These are phyloP conservation scores for Isabelozyma gotoi DNA, from an alignment of 805 yeast species.

Conservation along the genomic window DNA sequence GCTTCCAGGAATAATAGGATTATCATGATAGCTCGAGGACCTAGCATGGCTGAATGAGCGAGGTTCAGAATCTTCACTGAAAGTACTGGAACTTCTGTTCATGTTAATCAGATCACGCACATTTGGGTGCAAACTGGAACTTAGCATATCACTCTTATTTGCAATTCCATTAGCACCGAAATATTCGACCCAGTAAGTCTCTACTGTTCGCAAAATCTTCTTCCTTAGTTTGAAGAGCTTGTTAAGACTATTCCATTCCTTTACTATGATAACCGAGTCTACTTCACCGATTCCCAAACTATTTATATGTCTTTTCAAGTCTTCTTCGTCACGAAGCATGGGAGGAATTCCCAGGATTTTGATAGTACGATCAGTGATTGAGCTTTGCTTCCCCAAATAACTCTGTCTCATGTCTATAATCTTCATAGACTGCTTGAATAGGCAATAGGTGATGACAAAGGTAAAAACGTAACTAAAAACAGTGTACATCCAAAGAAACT, in stretches of 20 bases:
- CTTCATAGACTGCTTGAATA: slow-evolving; percentile 68
- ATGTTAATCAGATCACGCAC: slow-evolving; percentile 28
- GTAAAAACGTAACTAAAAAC: slow-evolving; percentile 87
- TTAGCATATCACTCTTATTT: slow-evolving; percentile 26
- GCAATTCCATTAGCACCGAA: slow-evolving; percentile 39
- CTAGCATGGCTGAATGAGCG: not conserved
- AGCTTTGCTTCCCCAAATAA: slow-evolving; percentile 81
- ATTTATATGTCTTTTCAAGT: slow-evolving; percentile 72
- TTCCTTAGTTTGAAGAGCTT: slow-evolving; percentile 60
- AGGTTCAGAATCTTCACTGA: too few species aligned
- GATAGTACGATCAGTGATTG: slow-evolving; percentile 89
- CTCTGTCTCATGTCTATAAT: slow-evolving; percentile 78
- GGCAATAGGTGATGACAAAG: slow-evolving; percentile 52
- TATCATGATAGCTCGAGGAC: not conserved
- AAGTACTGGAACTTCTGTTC: slow-evolving; percentile 6
- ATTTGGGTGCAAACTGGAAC: slow-evolving; percentile 24
- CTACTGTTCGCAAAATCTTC: slow-evolving; percentile 54
- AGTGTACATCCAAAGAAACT: slow-evolving; percentile 83
- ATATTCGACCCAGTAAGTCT: slow-evolving; percentile 70
- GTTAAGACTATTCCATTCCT: slow-evolving; percentile 83
- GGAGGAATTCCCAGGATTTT: slow-evolving; percentile 87
- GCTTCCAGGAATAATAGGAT: not conserved
- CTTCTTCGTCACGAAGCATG: slow-evolving; percentile 68
- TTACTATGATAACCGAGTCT: slow-evolving; percentile 71
- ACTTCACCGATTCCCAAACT: slow-evolving; percentile 79